Percentiles rank a stretch among this genome's conserved stretches.
Evolutionary conservation across 2,329 filamentous ascomycete genomes (phyloP).

Genomic region (Lasiodiplodia gonubiensis): DNA sequence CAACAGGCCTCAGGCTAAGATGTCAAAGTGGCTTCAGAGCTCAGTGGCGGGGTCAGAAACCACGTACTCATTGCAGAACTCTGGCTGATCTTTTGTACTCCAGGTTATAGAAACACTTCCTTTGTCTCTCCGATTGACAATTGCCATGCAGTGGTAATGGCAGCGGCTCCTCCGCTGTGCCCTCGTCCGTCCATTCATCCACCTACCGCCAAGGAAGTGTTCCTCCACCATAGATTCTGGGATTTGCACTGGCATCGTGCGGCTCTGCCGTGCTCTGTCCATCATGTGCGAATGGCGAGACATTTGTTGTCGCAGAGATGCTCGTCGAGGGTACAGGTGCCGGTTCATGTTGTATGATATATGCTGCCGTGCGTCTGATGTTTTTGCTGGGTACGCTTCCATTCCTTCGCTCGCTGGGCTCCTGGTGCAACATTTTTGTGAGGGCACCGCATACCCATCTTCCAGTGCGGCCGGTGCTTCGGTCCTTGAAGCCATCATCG

Average conservation of each 20-base stretch:
- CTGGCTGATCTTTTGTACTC: neutral
- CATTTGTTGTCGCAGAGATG: neutral
- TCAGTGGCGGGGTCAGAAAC: neutral
- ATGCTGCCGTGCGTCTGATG: neutral
- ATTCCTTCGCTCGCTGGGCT: neutral
- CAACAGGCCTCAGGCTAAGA: too few relatives aligned
- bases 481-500: neutral
- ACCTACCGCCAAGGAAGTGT: neutral
- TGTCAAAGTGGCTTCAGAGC: neutral
- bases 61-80: neutral
- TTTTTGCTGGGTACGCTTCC: neutral
- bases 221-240: neutral
- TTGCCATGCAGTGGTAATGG: neutral
- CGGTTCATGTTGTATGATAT: neutral
- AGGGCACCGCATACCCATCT: neutral
- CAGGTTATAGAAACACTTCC: neutral
- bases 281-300: neutral
- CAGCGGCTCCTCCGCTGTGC: neutral
- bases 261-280: neutral
- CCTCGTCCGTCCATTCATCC: neutral
- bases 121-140: neutral
- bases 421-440: neutral
- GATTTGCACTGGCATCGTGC: neutral
- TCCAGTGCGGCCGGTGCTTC: too few relatives aligned
- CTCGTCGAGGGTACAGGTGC: neutral